phyloP scores from a whole-genome alignment of 768 basidiomycete genomes.

The Piloderma croceum region DNA sequence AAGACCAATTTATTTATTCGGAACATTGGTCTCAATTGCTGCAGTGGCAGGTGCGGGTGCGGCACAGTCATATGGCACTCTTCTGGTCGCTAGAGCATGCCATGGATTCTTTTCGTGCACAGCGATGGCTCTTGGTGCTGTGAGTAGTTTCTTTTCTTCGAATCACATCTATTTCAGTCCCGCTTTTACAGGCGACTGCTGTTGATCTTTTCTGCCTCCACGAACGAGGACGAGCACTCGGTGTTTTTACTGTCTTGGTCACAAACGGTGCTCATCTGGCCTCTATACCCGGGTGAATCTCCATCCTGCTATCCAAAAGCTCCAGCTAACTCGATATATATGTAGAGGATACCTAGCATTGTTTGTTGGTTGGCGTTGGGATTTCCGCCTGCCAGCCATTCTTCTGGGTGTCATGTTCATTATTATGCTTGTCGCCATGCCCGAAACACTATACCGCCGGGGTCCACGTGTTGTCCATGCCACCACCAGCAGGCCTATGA shows the following conservation, averaged over 20 bases:
- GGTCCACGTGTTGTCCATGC: slow-evolving; percentile 13
- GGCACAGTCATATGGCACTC: too few relatives aligned
- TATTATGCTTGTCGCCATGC: slow-evolving; percentile 34
- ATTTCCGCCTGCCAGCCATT: slow-evolving; percentile 40
- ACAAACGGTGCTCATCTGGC: slow-evolving; percentile 39
- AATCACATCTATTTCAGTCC: too few relatives aligned
- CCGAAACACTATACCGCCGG: slow-evolving; percentile 37
- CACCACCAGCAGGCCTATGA: slow-evolving; percentile 6
- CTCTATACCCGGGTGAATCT: slow-evolving; percentile 33
- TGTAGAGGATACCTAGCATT: slow-evolving; percentile 35
- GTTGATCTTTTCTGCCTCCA: too few relatives aligned
- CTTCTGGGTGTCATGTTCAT: slow-evolving; percentile 33
- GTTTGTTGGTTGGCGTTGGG: slow-evolving; percentile 37
- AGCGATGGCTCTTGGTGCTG: too few relatives aligned
- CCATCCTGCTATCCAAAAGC: not conserved
- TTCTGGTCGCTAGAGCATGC: too few relatives aligned
- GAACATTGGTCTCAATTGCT: too few relatives aligned
- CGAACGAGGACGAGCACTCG: slow-evolving; percentile 42
- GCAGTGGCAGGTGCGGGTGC: too few relatives aligned
- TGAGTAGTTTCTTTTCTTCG: too few relatives aligned
- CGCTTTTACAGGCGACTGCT: too few relatives aligned
- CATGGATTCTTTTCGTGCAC: too few relatives aligned
- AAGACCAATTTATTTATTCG: too few relatives aligned
- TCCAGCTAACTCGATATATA: slow-evolving; percentile 9
- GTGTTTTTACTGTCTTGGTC: slow-evolving; percentile 35